These are phyloP conservation scores for Glonium stellatum DNA, from an alignment of 495 filamentous ascomycete species.

Conservation along the genomic window DNA sequence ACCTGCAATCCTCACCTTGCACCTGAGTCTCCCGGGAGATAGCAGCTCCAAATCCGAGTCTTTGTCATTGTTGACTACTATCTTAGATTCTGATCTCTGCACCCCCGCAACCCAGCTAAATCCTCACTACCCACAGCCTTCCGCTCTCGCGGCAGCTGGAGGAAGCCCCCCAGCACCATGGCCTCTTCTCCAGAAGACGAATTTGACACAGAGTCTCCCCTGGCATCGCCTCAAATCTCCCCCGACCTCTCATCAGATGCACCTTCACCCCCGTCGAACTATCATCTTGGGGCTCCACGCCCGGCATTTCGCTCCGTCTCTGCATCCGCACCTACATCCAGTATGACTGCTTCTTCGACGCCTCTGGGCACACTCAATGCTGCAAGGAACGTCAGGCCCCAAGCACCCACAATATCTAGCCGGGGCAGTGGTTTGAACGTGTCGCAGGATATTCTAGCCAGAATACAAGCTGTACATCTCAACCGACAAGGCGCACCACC, in stretches of 20 bases:
- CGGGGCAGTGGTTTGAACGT: slow-evolving; percentile 45
- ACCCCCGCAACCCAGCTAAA: background rate
- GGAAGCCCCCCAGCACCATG: slow-evolving; percentile 4
- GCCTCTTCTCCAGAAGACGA: slow-evolving; percentile 17
- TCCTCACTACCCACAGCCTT: background rate
- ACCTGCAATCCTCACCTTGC: background rate
- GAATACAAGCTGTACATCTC: slow-evolving; percentile 33
- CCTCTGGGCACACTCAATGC: slow-evolving; percentile 76
- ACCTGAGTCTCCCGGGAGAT: background rate
- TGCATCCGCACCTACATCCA: slow-evolving; percentile 34
- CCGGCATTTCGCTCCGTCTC: slow-evolving; percentile 31
- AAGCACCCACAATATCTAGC: slow-evolving; percentile 48
- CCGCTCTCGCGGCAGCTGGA: background rate
- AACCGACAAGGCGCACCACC: slow-evolving; percentile 32
- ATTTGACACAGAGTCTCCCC: slow-evolving; percentile 4
- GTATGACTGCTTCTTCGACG: slow-evolving; percentile 68
- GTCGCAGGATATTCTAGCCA: slow-evolving; percentile 70
- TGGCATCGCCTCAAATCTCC: slow-evolving; percentile 2
- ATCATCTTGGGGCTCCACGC: slow-evolving; percentile 12
- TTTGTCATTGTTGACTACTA: background rate
- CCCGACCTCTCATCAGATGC: slow-evolving; percentile 7
- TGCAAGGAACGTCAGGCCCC: slow-evolving; percentile 53
- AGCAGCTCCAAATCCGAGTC: background rate
- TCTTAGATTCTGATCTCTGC: background rate
- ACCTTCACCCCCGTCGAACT: slow-evolving; percentile 3